Evolutionary conservation across 1,284 basidiomycete genomes (phyloP).

Genomic region (Testicularia cyperi): DNA sequence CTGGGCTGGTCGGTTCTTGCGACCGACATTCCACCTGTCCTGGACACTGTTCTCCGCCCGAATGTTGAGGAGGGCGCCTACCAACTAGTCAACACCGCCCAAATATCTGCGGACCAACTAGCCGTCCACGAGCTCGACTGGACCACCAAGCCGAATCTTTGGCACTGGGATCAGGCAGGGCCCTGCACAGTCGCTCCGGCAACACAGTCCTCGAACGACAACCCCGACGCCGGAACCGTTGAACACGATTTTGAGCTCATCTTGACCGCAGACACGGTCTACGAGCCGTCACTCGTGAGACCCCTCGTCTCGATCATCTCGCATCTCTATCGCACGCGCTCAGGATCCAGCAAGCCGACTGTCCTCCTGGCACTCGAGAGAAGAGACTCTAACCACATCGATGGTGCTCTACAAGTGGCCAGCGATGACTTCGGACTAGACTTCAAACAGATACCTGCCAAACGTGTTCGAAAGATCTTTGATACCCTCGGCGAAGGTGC

Average conservation of each 20-base stretch:
- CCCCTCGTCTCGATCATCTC: conserved; percentile 73
- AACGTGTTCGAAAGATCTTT: conserved; percentile 69
- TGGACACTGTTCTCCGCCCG: conserved; percentile 68
- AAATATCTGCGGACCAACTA: conserved; percentile 57
- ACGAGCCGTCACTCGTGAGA: conserved; percentile 68
- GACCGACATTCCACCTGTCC: conserved; percentile 74
- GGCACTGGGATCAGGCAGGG: conserved; percentile 7
- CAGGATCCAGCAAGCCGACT: conserved; percentile 74
- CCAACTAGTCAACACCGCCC: conserved; percentile 2
- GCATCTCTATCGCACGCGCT: conserved; percentile 64
- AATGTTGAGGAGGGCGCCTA: conserved; percentile 68
- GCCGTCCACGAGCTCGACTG: conserved; percentile 70
- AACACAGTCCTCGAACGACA: neutral
- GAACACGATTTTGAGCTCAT: conserved; percentile 68
- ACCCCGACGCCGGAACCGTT: conserved; percentile 53
- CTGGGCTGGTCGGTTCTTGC: conserved; percentile 76
- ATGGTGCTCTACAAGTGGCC: conserved; percentile 18
- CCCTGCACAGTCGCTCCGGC: neutral
- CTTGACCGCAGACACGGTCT: conserved; percentile 81
- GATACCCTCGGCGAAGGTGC: conserved; percentile 64
- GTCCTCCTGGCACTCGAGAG: conserved; percentile 60
- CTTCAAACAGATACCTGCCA: conserved; percentile 67
- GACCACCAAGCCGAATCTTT: conserved; percentile 9
- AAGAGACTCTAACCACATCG: conserved; percentile 18
- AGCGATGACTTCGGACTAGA: conserved; percentile 65